Base-by-base conservation (phyloP, 768 basidiomycete species). In the Pleurotus salmoneostramineus region DNA sequence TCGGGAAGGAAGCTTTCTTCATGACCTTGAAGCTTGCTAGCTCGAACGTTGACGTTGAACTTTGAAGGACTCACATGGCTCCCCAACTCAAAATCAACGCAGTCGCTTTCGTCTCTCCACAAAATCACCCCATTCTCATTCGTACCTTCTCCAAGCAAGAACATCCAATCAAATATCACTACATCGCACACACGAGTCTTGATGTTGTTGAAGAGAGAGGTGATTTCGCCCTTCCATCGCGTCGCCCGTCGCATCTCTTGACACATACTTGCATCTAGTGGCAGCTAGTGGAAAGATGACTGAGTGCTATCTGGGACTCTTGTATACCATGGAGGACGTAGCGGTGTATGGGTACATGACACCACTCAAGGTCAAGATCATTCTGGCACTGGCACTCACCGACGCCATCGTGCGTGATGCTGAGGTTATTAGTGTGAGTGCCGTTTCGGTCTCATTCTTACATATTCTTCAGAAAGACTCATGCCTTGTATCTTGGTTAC, bases 131-230 rank as follows among this genome's bases (percentile, higher is more conserved):
- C 15, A 90, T 94, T 57, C 77, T 93, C 62, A 82, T 94, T 57
- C 87, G 87, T 44, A 84, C 87, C 3, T 91, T 91, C 67, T 72
- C 77, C 33, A 80, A 81, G 49, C 77, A 46, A 79, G 78, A 80
- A 27, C 69, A 76, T 57, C 71, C 74, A 8, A 79, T 94, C 62
- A 93, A 93, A 67, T 95, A 93, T 66, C 91, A 95, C 72, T 95
- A 94, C 62, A 85, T 94, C 57, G 92, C 93, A 0, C 93, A 96
- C 70, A 94, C 91, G 17, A 89, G 89, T 56, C 72, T 96, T 64
- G 93, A 96, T 71, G 88, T 94, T 57, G 85, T 96, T 64, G 94
- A 96, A 65, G 93, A 95, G 74, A 87, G 91, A 78, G 84, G 93
- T 93, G 17, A 12, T 31, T 35, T 55, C 21, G 15, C 15, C 65